A percentile compares a stretch with the other conserved stretches of the same genome.
These are phyloP conservation scores for Petunia secreta DNA, from an alignment of 257 asterid species.

Conservation along the genomic window DNA sequence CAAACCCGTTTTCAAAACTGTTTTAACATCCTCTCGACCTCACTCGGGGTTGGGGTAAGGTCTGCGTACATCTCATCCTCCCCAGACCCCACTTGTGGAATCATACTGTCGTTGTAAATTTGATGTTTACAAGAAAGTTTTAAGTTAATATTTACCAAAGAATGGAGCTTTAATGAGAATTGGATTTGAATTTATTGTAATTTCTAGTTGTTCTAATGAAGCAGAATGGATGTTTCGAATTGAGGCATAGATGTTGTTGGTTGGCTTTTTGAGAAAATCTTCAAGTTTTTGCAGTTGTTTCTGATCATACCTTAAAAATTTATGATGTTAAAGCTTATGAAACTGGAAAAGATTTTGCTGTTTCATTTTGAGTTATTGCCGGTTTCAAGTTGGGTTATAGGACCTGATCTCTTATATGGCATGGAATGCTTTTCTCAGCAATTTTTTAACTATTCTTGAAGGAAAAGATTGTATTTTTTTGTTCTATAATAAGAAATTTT, in stretches of 20 bases:
- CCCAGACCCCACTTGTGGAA: no score
- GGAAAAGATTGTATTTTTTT: not conserved
- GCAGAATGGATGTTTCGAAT: not conserved
- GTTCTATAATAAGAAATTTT: not conserved
- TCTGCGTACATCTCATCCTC: no score
- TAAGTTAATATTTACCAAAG: not conserved
- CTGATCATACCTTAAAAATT: not conserved
- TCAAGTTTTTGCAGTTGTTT: not conserved
- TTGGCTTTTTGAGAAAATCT: not conserved
- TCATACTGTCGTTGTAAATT: not conserved
- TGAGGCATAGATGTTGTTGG: not conserved
- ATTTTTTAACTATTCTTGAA: not conserved
- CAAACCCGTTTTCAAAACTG: no score
- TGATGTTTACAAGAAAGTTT: not conserved
- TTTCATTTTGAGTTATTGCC: slow-evolving; percentile 6
- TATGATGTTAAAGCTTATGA: not conserved
- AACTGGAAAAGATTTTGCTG: not conserved
- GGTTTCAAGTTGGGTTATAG: not conserved
- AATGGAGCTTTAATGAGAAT: not conserved
- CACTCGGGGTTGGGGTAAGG: no score
- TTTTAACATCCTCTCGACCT: no score
- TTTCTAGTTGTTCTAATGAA: not conserved
- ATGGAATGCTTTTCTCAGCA: not conserved
- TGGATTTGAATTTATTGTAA: not conserved
- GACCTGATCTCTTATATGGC: not conserved